Evolutionary conservation across 2,329 filamentous ascomycete species (phyloP).

Genomic region (Truncatella angustata): DNA sequence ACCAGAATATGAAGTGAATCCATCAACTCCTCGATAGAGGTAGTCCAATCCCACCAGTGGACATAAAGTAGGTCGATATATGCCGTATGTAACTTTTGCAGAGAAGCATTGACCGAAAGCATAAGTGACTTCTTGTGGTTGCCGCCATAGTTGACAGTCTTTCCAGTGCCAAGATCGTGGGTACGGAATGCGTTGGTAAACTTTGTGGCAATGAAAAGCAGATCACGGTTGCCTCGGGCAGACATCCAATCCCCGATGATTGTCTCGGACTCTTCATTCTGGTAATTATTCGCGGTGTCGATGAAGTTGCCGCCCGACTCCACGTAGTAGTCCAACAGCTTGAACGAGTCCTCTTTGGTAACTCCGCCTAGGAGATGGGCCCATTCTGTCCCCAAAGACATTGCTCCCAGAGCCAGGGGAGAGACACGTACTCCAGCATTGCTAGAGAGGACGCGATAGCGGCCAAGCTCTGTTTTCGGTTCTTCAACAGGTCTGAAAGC

Average conservation of each 20-base stretch:
- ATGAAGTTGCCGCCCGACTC: conserved; percentile 65
- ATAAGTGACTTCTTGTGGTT: conserved; percentile 60
- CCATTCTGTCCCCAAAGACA: conserved; percentile 51
- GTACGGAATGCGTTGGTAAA: conserved; percentile 48
- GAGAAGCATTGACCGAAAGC: conserved; percentile 48
- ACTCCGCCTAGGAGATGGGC: conserved; percentile 47
- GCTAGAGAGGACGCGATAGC: conserved; percentile 49
- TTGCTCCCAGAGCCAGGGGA: conserved; percentile 51
- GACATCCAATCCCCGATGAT: conserved; percentile 60
- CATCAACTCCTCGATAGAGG: conserved; percentile 38
- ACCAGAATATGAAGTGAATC: conserved; percentile 38
- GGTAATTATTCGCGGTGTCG: conserved; percentile 61
- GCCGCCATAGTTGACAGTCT: conserved; percentile 47
- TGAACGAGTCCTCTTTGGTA: conserved; percentile 52
- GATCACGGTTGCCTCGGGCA: conserved; percentile 47
- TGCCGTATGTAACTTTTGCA: conserved; percentile 59
- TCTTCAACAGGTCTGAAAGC: conserved; percentile 21
- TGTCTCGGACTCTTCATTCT: conserved; percentile 54
- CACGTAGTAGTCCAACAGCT: conserved; percentile 56
- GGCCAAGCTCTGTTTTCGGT: conserved; percentile 49
- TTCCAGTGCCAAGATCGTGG: conserved; percentile 34
- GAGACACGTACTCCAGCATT: conserved; percentile 50
- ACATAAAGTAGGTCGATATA: conserved; percentile 43
- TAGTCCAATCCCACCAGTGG: conserved; percentile 40
- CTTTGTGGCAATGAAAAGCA: conserved; percentile 55